Percentiles rank a stretch among this genome's conserved stretches.
Conservation (phyloP, 2,329 filamentous ascomycete species). For the Exserohilum rostratum region DNA sequence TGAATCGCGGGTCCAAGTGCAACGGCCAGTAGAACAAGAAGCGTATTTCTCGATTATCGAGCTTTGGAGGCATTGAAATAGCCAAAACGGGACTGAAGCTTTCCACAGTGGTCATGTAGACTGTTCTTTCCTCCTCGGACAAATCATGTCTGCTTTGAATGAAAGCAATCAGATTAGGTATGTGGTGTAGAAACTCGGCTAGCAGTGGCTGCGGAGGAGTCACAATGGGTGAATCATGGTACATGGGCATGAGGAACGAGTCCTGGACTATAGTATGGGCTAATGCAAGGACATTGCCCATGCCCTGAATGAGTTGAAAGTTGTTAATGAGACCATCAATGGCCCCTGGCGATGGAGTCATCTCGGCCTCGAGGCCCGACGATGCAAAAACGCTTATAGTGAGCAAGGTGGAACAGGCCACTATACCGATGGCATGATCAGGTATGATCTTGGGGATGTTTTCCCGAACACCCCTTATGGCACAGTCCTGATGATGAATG, state of each 20-base stretch:
- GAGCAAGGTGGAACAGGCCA: conserved; percentile 40
- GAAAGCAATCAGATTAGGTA: conserved; percentile 27
- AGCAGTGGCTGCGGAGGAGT: conserved; percentile 39
- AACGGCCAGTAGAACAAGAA: conserved; percentile 49
- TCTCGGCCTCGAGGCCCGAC: conserved; percentile 31
- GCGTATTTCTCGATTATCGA: conserved; percentile 44
- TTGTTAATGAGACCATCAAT: conserved; percentile 44
- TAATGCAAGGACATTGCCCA: conserved; percentile 37
- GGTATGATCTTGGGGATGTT: conserved; percentile 36
- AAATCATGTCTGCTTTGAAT: conserved; percentile 30
- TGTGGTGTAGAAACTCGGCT: conserved; percentile 24
- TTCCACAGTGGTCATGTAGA: conserved; percentile 23
- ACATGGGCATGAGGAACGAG: conserved; percentile 34
- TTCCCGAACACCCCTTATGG: conserved; percentile 40
- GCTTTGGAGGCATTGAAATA: conserved; percentile 26
- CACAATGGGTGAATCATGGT: conserved; percentile 24
- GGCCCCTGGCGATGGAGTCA: conserved; percentile 14
- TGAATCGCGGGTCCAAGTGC: conserved; percentile 41
- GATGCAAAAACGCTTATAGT: conserved; percentile 42
- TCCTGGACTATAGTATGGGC: conserved; percentile 25
- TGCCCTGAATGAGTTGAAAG: conserved; percentile 45
- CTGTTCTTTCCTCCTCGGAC: conserved; percentile 21
- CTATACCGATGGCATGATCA: conserved; percentile 39
- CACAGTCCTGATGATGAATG: conserved; percentile 46
- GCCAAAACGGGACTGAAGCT: conserved; percentile 30